These are phyloP conservation scores for Saxophila tyrrhenica DNA, from an alignment of 495 filamentous ascomycete genomes.

Conservation along the genomic window DNA sequence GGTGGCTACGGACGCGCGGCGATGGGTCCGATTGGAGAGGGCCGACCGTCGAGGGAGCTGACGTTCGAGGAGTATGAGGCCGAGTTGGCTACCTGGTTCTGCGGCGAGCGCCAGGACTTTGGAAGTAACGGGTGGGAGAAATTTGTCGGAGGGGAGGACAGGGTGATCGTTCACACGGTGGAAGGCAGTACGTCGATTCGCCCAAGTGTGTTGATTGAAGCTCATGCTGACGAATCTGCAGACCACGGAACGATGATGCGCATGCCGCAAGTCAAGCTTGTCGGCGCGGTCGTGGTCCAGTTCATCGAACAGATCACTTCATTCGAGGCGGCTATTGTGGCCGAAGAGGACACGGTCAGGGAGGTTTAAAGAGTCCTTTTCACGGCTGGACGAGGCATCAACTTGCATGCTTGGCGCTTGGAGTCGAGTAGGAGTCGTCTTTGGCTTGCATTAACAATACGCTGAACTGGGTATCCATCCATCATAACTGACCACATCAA, in stretches of 20 bases:
- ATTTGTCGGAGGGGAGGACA: slow-evolving; percentile 5
- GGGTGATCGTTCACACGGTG: slow-evolving; percentile 9
- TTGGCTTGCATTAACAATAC: neutral
- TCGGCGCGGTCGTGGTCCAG: neutral
- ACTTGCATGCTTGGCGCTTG: no score
- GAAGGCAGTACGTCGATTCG: slow-evolving; percentile 16
- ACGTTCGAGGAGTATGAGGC: slow-evolving; percentile 8
- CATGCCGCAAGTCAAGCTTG: neutral
- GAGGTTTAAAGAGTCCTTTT: no score
- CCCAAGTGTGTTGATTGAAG: no score
- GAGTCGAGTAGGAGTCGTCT: no score
- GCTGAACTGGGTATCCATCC: neutral
- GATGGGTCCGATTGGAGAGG: slow-evolving; percentile 7
- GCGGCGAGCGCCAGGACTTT: slow-evolving; percentile 15
- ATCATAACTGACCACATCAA: no score
- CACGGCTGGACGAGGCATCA: no score
- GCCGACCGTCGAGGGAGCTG: slow-evolving; percentile 6
- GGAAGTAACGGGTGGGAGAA: slow-evolving; percentile 17
- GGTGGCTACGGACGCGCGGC: slow-evolving; percentile 2
- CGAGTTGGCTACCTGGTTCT: slow-evolving; percentile 17
- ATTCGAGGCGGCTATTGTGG: neutral
- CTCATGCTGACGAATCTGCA: neutral
- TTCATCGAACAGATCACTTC: neutral
- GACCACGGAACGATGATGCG: neutral
- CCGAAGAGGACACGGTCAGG: neutral